These are phyloP conservation scores for Phaeomoniella chlamydospora DNA, from an alignment of 2,329 filamentous ascomycete species.

Conservation along the genomic window DNA sequence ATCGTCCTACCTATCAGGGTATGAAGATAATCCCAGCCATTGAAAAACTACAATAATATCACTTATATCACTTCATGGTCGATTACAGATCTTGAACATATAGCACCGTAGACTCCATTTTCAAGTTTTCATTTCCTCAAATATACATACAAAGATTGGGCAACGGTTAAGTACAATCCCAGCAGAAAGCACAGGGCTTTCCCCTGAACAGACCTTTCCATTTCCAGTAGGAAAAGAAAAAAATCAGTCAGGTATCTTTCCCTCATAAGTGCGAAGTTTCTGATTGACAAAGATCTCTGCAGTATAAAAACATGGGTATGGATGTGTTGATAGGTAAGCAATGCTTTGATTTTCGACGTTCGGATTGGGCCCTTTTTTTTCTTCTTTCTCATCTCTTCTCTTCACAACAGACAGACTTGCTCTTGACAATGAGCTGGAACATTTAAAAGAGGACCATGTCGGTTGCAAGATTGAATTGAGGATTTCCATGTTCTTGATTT, in stretches of 20 bases:
- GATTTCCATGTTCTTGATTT: constrained; percentile 24
- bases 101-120: too few species aligned
- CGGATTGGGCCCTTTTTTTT: neutral
- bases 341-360: constrained; percentile 3
- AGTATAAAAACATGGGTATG: constrained; percentile 3
- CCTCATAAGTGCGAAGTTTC: constrained; percentile 85
- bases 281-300: constrained; percentile 26
- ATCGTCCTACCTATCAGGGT: too few species aligned
- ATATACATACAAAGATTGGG: too few species aligned
- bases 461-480: constrained; percentile 3
- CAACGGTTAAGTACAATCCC: constrained; percentile 82
- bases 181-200: constrained; percentile 87
- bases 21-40: too few species aligned
- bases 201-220: constrained; percentile 44
- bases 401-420: neutral
- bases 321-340: constrained; percentile 7
- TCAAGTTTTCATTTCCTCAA: too few species aligned
- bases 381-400: neutral
- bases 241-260: constrained; percentile 79
- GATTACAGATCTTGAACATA: too few species aligned
- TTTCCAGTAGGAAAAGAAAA: constrained; percentile 22
- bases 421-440: constrained; percentile 2
- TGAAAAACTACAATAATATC: too few species aligned
- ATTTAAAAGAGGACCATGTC: constrained; percentile 1
- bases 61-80: too few species aligned